These are phyloP conservation scores for Alternaria sp. DNA, from an alignment of 2,329 filamentous ascomycete genomes.

Conservation along the genomic window DNA sequence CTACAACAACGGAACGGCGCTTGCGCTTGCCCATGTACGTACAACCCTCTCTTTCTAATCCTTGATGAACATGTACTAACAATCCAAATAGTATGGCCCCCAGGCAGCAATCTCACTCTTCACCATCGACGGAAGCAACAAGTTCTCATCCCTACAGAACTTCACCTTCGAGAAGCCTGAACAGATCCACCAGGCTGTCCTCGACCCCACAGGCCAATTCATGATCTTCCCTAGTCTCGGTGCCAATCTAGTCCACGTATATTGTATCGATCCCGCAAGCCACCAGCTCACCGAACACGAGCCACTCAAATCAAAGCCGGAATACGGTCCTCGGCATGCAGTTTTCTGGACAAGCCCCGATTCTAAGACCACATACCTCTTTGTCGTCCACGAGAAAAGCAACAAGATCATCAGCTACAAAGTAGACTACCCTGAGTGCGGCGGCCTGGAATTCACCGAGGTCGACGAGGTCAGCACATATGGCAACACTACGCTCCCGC, in stretches of 20 bases:
- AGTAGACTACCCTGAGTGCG: conserved; percentile 57
- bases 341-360: conserved; percentile 57
- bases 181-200: conserved; percentile 68
- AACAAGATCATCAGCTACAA: conserved; percentile 65
- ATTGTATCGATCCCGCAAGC: conserved; percentile 55
- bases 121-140: conserved; percentile 14
- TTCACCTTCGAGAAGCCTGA: conserved; percentile 49
- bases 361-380: conserved; percentile 55
- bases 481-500: conserved; percentile 40
- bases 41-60: not conserved
- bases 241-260: conserved; percentile 67
- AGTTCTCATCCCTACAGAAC: conserved; percentile 42
- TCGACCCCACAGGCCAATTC: conserved; percentile 70
- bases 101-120: conserved; percentile 46
- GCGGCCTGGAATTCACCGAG: conserved; percentile 55
- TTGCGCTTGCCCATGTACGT: conserved; percentile 44
- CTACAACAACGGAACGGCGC: conserved; percentile 48
- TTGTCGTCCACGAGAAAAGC: conserved; percentile 66
- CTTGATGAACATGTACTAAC: not conserved
- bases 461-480: conserved; percentile 54
- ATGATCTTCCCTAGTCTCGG: conserved; percentile 71
- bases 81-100: conserved; percentile 45
- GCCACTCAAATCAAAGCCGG: conserved; percentile 55
- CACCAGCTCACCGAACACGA: conserved; percentile 54
- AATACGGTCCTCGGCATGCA: conserved; percentile 70